phyloP scores from a whole-genome alignment of 345 rosid genomes.

The Moricandia moricandioides region DNA sequence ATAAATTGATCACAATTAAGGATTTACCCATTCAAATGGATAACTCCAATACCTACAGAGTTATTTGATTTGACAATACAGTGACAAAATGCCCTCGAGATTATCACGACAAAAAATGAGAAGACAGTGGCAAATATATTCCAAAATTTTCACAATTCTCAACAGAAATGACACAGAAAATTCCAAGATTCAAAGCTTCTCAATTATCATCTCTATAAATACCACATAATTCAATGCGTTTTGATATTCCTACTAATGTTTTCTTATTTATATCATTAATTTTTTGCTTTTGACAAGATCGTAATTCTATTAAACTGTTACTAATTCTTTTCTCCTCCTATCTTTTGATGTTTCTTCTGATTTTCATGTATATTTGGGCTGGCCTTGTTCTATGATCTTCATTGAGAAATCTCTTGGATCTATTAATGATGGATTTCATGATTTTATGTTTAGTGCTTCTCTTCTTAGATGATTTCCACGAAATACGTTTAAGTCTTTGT shows the following conservation, averaged over 20 bases:
- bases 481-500: not conserved
- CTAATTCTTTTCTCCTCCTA: not conserved
- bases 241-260: not conserved
- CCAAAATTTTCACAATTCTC: not conserved
- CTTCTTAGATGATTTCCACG: not conserved
- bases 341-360: not conserved
- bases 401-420: not conserved
- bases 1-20: not conserved
- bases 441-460: not conserved
- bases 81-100: not conserved
- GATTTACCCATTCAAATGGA: not conserved
- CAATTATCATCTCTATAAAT: constrained; percentile 3
- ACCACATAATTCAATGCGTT: not conserved
- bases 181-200: constrained; percentile 2
- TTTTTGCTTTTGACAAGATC: not conserved
- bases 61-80: not conserved
- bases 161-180: not conserved
- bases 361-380: constrained; percentile 4
- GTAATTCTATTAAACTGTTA: not conserved
- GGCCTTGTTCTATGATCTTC: not conserved
- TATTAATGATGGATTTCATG: not conserved
- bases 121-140: not conserved
- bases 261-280: not conserved
- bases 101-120: not conserved
- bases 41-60: not conserved